Conservation (phyloP, 176 grass and related monocot species). For the Musa itinerans region DNA sequence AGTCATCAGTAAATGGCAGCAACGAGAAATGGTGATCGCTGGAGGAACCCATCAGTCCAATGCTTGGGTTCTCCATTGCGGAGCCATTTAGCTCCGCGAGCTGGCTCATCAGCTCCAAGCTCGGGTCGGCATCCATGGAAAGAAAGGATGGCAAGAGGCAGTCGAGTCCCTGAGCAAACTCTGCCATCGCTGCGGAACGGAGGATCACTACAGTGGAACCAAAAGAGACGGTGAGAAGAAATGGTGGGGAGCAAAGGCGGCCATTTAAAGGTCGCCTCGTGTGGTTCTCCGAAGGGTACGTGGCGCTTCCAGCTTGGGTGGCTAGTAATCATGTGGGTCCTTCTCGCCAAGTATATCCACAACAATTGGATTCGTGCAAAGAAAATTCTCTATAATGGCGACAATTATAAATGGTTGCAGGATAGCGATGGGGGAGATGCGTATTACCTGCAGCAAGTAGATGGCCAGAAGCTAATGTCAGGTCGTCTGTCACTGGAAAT, state of each 20-base stretch:
- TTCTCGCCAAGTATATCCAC: background rate
- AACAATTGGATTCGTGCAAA: background rate
- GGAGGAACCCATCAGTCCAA: background rate
- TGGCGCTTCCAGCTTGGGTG: background rate
- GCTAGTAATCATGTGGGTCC: background rate
- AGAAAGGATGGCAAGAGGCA: background rate
- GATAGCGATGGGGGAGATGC: background rate
- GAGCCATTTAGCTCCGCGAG: background rate
- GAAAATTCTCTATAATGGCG: background rate
- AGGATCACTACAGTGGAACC: background rate
- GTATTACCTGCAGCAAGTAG: too few relatives aligned
- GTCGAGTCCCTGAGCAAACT: constrained; percentile 1
- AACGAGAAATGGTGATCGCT: background rate
- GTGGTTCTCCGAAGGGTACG: background rate
- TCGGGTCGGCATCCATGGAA: constrained; percentile 4
- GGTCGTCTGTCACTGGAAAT: too few relatives aligned
- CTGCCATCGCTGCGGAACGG: background rate
- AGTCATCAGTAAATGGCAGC: background rate
- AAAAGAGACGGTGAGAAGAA: background rate
- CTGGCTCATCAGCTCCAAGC: constrained; percentile 5
- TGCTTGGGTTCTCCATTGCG: constrained; percentile 3
- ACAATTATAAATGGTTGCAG: background rate
- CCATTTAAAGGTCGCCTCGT: background rate
- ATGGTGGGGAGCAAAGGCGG: background rate
- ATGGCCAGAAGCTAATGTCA: too few relatives aligned